phyloP scores from a whole-genome alignment of 1,284 basidiomycete species.

The Takashimella tepidaria region DNA sequence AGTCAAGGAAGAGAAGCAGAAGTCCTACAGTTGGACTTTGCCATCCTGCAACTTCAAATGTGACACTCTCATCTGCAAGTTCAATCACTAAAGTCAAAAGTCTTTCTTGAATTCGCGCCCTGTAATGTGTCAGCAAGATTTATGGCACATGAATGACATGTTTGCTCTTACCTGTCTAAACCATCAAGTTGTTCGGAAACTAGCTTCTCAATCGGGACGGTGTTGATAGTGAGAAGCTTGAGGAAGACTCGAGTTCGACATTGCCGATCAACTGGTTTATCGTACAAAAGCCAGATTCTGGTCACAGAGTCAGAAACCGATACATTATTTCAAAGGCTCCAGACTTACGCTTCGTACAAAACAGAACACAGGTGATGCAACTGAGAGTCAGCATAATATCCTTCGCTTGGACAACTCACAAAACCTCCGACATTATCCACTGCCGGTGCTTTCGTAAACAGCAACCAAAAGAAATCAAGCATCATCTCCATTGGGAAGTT shows the following conservation, averaged over 20 bases:
- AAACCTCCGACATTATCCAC: constrained; percentile 31
- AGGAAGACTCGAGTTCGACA: constrained; percentile 27
- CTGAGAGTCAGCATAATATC: constrained; percentile 5
- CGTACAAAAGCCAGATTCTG: constrained; percentile 36
- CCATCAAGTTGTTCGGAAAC: constrained; percentile 13
- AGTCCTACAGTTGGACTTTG: constrained; percentile 23
- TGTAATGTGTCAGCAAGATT: background rate
- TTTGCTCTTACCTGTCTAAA: constrained; percentile 16
- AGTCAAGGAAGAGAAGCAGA: constrained; percentile 29
- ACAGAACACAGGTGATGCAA: constrained; percentile 19
- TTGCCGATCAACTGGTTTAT: constrained; percentile 16
- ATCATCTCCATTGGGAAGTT: constrained; percentile 20
- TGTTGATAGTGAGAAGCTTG: constrained; percentile 32
- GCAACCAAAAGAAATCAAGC: constrained; percentile 39
- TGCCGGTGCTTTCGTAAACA: constrained; percentile 22
- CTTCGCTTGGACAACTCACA: constrained; percentile 19
- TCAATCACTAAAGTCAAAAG: constrained; percentile 33
- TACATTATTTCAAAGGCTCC: too few relatives aligned
- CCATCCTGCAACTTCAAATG: constrained; percentile 20
- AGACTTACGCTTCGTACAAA: constrained; percentile 12
- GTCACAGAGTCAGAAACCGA: background rate
- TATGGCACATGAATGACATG: too few relatives aligned
- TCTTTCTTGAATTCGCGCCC: constrained; percentile 20
- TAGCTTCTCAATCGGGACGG: constrained; percentile 23
- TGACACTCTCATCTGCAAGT: constrained; percentile 26